Conservation (phyloP, 768 basidiomycete species). For the Agrocybe pediades region DNA sequence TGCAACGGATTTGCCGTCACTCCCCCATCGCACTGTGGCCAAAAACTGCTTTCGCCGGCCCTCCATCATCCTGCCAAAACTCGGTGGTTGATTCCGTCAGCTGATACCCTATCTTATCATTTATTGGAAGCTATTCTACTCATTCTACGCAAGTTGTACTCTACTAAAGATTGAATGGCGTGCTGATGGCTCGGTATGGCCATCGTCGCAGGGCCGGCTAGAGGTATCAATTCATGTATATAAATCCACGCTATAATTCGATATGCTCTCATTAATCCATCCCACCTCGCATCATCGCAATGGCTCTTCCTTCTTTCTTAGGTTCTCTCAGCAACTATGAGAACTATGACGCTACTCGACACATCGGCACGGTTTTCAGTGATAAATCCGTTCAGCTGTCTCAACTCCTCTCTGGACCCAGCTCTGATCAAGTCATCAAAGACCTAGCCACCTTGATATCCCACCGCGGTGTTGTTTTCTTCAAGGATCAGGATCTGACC, state of each 20-base stretch:
- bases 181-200: not conserved
- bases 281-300: not conserved
- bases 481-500: conserved; percentile 54
- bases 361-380: conserved; percentile 58
- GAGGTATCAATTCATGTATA: not conserved
- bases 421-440: conserved; percentile 51
- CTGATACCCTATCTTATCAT: not conserved
- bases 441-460: conserved; percentile 56
- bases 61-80: too few species aligned
- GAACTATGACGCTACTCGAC: conserved; percentile 46
- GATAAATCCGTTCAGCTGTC: conserved; percentile 46
- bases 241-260: not conserved
- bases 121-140: not conserved
- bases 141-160: not conserved
- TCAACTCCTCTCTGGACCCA: conserved; percentile 40
- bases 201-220: not conserved
- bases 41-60: too few species aligned
- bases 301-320: conserved; percentile 21
- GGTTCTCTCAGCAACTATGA: conserved; percentile 38
- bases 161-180: not conserved
- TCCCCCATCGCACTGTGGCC: too few species aligned
- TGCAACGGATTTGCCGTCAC: too few species aligned
- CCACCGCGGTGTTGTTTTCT: conserved; percentile 67
- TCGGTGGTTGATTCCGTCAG: not conserved
- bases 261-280: not conserved